Evolutionary conservation across 2,329 filamentous ascomycete genomes (phyloP), one percentile per base, ranked within the genome.

Genomic region (Diplocarpon rosae): DNA sequence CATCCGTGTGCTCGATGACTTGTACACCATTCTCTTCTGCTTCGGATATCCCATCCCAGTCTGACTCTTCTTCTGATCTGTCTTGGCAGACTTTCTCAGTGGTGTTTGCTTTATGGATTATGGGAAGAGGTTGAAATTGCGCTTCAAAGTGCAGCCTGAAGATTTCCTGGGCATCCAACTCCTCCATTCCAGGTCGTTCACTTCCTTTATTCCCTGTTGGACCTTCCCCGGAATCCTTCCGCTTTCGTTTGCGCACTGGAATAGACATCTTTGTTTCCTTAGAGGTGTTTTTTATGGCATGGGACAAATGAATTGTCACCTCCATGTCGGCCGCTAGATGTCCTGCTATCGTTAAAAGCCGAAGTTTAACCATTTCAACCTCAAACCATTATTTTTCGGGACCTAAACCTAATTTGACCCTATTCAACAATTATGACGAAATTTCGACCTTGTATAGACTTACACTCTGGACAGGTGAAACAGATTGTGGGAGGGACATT

Each of bases 401-500:
- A 14, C 10, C 3, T 5, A 32, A 12, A 14, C 9, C 3, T 9
- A 14, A 32, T 3, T 12, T 5, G n/a, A 12, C 11, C 3, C n/a
- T 10, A 12, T 32, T 10, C 9, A 45, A 68, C 9, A 45, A 68
- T 51, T 35, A 95, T 98, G 92, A 96, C 92, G 2, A 80, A 82
- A 56, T 98, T 98, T 62, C 76, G 92, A 32, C 92, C 92, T 15
- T 98, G 92, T 62, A 96, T 98, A 65, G 92, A 98, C 67, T 76
- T 98, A 42, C 92, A 98, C 65, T 83, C 89, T n/a, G 92, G 92
- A 12, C 83, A 90, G 62, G 92, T 98, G 48, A 98, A 98, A 70
- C 92, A 98, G 65, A 98, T 98, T 56, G 89, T 98, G 33, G 92
- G 92, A 56, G 90, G 92, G 48, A 96, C 92, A 1, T 75, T 98